Conservation (phyloP, 2,329 filamentous ascomycete species). For the Trichothecium roseum region DNA sequence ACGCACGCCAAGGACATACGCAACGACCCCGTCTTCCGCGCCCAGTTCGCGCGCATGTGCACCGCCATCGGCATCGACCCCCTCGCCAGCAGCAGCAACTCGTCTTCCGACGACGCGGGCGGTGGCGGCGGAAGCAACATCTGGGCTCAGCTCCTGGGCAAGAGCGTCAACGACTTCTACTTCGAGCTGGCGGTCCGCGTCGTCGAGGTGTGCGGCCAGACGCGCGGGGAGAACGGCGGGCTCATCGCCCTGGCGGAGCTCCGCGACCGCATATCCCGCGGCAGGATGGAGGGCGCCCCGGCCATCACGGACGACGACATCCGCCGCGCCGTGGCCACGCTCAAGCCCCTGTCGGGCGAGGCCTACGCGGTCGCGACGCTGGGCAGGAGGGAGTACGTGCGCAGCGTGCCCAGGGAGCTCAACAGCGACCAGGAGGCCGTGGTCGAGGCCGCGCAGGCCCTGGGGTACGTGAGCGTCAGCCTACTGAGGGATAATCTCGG, state of each 20-base stretch:
- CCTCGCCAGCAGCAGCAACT: slow-evolving; percentile 44
- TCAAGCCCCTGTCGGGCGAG: slow-evolving; percentile 69
- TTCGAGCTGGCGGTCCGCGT: slow-evolving; percentile 94
- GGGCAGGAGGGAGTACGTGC: slow-evolving; percentile 76
- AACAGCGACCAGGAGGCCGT: slow-evolving; percentile 91
- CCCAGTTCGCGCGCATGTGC: slow-evolving; percentile 98
- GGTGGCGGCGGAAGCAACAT: slow-evolving; percentile 53
- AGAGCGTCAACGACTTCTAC: slow-evolving; percentile 95
- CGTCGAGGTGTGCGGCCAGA: slow-evolving; percentile 83
- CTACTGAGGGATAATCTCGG: slow-evolving; percentile 80
- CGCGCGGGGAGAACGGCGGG: slow-evolving; percentile 83
- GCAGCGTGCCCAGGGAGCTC: slow-evolving; percentile 88
- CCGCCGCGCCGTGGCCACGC: slow-evolving; percentile 74
- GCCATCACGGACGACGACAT: slow-evolving; percentile 90
- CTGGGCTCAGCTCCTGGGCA: slow-evolving; percentile 87
- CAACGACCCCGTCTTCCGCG: slow-evolving; percentile 87
- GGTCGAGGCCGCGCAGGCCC: slow-evolving; percentile 78
- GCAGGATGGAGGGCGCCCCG: slow-evolving; percentile 64
- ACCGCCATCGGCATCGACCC: slow-evolving; percentile 94
- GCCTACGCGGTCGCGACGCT: slow-evolving; percentile 75
- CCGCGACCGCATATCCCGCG: slow-evolving; percentile 61
- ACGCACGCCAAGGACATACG: slow-evolving; percentile 95
- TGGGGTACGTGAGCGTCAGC: slow-evolving; percentile 81
- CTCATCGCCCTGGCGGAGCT: slow-evolving; percentile 79
- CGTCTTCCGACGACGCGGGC: slow-evolving; percentile 26